Evolutionary conservation across 768 basidiomycete species (phyloP), one percentile per base, ranked within the genome.

Genomic region (Chalciporus pseudorubinellus): DNA sequence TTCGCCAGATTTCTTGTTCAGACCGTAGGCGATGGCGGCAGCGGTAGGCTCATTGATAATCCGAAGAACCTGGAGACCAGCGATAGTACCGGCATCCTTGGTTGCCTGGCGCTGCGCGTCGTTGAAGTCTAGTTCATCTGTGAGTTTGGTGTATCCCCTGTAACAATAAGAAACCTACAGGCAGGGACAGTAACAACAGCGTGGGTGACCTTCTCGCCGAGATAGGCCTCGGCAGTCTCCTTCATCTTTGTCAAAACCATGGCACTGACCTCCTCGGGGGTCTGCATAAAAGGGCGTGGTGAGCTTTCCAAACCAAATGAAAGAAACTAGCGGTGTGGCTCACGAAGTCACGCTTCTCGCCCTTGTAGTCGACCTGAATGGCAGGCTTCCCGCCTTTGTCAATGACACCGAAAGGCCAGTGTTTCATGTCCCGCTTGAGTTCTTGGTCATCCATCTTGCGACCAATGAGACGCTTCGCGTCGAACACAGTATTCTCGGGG

Each of bases 71-170:
- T 88, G 83, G 48, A 98, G 87, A 68, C 94, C 95, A 38, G 95
- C 89, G 64, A 98, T 97, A 36, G 87, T 86, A 64, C 94, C 93
- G 53, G 95, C 92, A 65, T 98, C 95, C 77, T 98, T 98, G 74
- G 95, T 98, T 14, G 95, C 95, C 71, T 98, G 95, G 69, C 95
- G 92, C 74, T 98, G 95, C 64, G 95, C 94, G 76, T 98, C 95
- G 71, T 98, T 98, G 85, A 95, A 97, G 81, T 95, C 84, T 87
- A 69, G 79, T 88, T 75, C 77, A 50, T 62, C 59, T 11, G 1
- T 41, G 26, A 19, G 36, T 6, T 11, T 4, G 34, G 14, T 4
- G 20, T 6, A 18, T 12, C 29, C 20, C 11, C 10, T 16, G 70
- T 24, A 5, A 3, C 12, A 20, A 42, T 6, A 2, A 1, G 0